Conservation (phyloP, 2,329 filamentous ascomycete genomes). For the Hypoxylon sp. region DNA sequence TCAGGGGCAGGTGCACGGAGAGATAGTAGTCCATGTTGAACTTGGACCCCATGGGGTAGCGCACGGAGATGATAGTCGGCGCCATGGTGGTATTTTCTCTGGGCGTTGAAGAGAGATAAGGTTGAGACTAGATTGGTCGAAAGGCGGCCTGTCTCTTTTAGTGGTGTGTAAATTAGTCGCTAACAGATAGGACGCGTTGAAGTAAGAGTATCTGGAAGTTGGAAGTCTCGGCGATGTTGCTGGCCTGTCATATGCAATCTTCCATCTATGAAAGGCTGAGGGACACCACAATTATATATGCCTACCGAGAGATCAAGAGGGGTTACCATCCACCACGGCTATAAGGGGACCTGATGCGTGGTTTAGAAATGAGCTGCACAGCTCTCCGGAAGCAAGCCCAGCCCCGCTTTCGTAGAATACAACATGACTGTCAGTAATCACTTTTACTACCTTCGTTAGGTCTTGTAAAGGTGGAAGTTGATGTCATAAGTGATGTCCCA, state of each 20-base stretch:
- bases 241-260: background rate
- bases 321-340: background rate
- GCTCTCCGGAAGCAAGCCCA: too few relatives aligned
- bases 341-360: background rate
- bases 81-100: conserved; percentile 23
- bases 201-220: too few relatives aligned
- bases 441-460: too few relatives aligned
- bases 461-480: too few relatives aligned
- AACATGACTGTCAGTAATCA: too few relatives aligned
- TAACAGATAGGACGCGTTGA: background rate
- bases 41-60: conserved; percentile 53
- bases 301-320: background rate
- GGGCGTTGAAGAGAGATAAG: background rate
- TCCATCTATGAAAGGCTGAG: background rate
- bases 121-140: background rate
- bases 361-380: too few relatives aligned
- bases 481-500: too few relatives aligned
- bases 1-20: conserved; percentile 55
- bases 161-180: background rate
- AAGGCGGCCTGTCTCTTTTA: background rate
- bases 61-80: conserved; percentile 40
- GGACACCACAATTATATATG: background rate
- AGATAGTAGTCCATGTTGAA: conserved; percentile 61
- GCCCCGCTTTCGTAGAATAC: background rate
- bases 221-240: too few relatives aligned